Base-by-base conservation (phyloP, 1,139 yeast species). In the Yamadazyma siamensis region DNA sequence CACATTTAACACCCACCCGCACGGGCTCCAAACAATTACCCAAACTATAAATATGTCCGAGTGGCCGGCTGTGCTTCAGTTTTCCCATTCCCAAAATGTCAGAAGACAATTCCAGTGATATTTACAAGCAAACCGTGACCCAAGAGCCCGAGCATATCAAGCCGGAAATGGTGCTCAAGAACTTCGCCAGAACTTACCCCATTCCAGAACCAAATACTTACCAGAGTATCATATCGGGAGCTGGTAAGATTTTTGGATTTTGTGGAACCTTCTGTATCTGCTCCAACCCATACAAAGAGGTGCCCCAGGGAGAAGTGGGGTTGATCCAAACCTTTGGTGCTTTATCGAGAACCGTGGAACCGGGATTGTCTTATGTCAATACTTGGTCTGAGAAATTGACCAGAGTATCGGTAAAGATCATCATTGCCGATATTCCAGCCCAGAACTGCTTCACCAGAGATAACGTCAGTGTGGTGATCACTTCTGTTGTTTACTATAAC, bases 371-470 rank as follows among this genome's bases (percentile, higher is more conserved):
- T 15, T 75, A 75, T 46, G 78, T 81, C 32, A 80, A 80, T 52
- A 77, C 80, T 11, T 65, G 81, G 65, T 67, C 80, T 28, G 88
- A 81, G 49, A 71, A 61, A 39, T 54, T 81, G 45, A 59, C 63
- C 36, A 50, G 54, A 27, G 81, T 78, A 12, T 70, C 72, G 39
- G 71, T 80, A 43, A 74, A 75, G 59, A 67, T 78, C 41, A 77
- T 71, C 50, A 80, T 80, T 26, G 57, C 74, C 45, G 87, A 80
- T 42, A 72, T 81, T 27, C 85, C 87, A 1, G 75, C 77, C 15
- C 84, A 80, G 50, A 64, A 68, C 25, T 80, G 86, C 57, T 72
- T 80, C 61, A 80, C 89, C 17, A 71, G 75, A 51, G 89, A 81
- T 53, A 81, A 81, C 43, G 85, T 81, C 41, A 65, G 73, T 37